Base-by-base conservation (phyloP, 441 rosid genomes). In the Populus hybrid region DNA sequence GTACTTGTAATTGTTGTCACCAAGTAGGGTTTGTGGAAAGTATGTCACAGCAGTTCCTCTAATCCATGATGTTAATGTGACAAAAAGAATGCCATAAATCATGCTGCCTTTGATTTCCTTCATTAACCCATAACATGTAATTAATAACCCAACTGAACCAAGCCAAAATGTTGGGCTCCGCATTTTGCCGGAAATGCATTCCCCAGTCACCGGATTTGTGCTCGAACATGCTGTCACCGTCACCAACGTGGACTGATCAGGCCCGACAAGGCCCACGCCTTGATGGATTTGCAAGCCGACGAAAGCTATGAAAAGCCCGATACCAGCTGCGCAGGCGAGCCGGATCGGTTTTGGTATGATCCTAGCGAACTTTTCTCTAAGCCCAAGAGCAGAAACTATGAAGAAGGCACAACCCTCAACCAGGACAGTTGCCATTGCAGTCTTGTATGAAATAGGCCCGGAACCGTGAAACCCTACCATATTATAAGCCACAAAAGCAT, bases 261-360 rank as follows among this genome's bases (percentile, higher is more conserved):
- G 97, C 71, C 98, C 98, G 7, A 93, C 76, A 2, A 93, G 94
- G 33, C 99, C 97, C 42, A 92, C 69, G 0, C 98, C 98, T 23
- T 91, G 97, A 76, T 93, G 93, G 82, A 76, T 74, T 36, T 92
- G 97, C 8, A 91, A 85, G 67, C 99, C 99, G 0, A 90, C 89
- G 40, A 95, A 95, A 0, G 99, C 97, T 0, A 93, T 92, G 72
- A 95, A 93, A 71, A 95, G 82, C 50, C 98, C 98, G 6, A 91
- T 91, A 7, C 98, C 97, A 0, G 87, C 97, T 0, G 94, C 94
- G 7, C 88, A 90, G 8, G 91, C 92, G 0, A 89, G 87, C 56
- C 97, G 82, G 71, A 91, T 91, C 0, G 93, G 83, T 0, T 77
- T 82, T 31, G 97, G 97, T 23, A 95, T 87, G 33, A 93, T 80